Evolutionary conservation across 2,329 filamentous ascomycete species (phyloP), one percentile per base, ranked within the genome.

Genomic region (Truncatella angustata): DNA sequence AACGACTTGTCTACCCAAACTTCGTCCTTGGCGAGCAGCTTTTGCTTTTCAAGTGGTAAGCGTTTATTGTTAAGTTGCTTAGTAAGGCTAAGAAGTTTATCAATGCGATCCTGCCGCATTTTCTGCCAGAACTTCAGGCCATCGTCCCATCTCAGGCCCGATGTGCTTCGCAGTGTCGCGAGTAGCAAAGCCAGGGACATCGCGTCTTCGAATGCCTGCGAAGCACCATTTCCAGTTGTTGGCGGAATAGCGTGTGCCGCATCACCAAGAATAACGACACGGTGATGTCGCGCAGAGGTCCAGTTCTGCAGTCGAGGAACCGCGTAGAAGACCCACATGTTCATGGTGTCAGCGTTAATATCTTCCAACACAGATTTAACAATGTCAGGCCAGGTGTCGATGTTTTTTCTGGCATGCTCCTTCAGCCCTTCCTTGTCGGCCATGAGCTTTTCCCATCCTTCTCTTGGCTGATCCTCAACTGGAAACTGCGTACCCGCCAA

Each of bases 11-110:
- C 57, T 4, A 52, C n/a, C 59, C 59, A 61, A 11, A 61, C 6
- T 5, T 59, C 58, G 1, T 49, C 53, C 35, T 44, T 49, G 2
- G 12, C 14, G 11, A 61, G 48, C 18, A 50, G 53, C 53, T 55
- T 55, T 59, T 62, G 64, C 57, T 64, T 62, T 55, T 64, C 56
- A 3, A 56, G 56, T 36, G 52, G 60, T 36, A 56, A 11, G 12
- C 56, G 54, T 30, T 56, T 61, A 52, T 55, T 60, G 48, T 57
- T 61, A 18, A 55, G 54, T 49, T 50, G 57, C 56, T 37, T 59
- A 16, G 49, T 58, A 35, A 54, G 53, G 20, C 53, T 56, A 5
- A 62, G 24, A 18, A 63, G 57, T 5, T 52, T 42, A 37, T 62
- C 59, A 9, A 63, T 56, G 21, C 61, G 58, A 12, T 50, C 55